Percentiles rank a stretch among this genome's conserved stretches.
phyloP scores from a whole-genome alignment of 176 grass and related monocot genomes.

The Zea mays region DNA sequence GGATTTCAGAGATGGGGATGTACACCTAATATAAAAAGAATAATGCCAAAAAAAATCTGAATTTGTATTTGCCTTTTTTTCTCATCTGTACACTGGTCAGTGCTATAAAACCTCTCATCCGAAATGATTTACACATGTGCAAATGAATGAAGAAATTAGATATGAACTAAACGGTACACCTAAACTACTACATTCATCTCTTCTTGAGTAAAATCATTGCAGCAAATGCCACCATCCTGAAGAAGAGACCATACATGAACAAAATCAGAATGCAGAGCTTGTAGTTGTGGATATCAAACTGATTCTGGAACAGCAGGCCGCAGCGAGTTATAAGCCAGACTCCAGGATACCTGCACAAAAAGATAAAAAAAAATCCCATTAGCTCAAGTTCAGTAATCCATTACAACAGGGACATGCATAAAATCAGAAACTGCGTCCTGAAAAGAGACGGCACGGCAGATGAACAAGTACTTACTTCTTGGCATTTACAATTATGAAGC shows the following conservation, averaged over 20 bases:
- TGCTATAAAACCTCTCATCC: not conserved
- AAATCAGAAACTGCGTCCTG: too few species aligned
- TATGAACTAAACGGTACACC: constrained; percentile 28
- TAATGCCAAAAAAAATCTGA: not conserved
- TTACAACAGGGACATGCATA: too few species aligned
- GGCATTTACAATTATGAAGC: constrained; percentile 74
- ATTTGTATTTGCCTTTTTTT: not conserved
- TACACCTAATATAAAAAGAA: not conserved
- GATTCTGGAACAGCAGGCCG: constrained; percentile 40
- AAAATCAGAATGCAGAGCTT: constrained; percentile 60
- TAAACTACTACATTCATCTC: constrained; percentile 37
- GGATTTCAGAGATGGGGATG: not conserved
- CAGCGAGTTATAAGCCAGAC: constrained; percentile 95
- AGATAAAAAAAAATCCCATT: not conserved
- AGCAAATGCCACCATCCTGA: constrained; percentile 65
- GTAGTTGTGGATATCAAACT: constrained; percentile 67
- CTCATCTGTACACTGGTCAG: not conserved
- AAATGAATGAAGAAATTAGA: constrained; percentile 40
- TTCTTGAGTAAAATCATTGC: constrained; percentile 73
- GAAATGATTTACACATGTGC: constrained; percentile 44
- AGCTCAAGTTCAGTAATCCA: too few species aligned
- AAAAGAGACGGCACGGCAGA: not conserved
- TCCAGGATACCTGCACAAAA: constrained; percentile 59
- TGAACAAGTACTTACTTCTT: constrained; percentile 38
- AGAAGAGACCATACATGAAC: constrained; percentile 79